Evolutionary conservation across 202 grass and related monocot species (phyloP).

Genomic region (Setaria viridis): DNA sequence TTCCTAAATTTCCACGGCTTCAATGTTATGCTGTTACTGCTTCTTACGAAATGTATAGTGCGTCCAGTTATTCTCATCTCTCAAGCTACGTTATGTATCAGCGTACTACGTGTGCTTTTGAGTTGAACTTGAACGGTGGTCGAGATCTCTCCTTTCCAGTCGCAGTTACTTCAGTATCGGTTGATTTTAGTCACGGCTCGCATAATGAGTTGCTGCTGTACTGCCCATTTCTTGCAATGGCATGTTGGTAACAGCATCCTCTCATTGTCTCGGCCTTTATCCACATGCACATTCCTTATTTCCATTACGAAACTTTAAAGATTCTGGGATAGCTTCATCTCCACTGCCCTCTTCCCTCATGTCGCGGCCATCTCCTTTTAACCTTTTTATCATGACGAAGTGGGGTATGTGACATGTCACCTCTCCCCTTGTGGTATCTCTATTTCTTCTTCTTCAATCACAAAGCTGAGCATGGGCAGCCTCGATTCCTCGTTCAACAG

Average conservation of each 20-base stretch:
- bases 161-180: not conserved
- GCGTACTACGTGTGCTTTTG: not conserved
- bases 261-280: not conserved
- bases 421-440: not conserved
- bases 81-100: constrained; percentile 9
- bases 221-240: not conserved
- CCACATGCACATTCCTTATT: not conserved
- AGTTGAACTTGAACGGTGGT: not conserved
- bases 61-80: not conserved
- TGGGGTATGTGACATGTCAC: not conserved
- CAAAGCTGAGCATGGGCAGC: not conserved
- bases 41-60: constrained; percentile 22
- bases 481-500: constrained; percentile 3
- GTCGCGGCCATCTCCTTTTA: not conserved
- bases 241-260: not conserved
- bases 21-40: not conserved
- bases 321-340: not conserved
- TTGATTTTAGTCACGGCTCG: not conserved
- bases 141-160: not conserved
- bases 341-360: no score
- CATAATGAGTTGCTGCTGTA: not conserved
- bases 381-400: not conserved
- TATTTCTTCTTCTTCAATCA: not conserved
- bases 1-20: not conserved
- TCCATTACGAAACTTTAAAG: not conserved